These are phyloP conservation scores for Annulohypoxylon moriforme DNA, from an alignment of 495 filamentous ascomycete species.

Conservation along the genomic window DNA sequence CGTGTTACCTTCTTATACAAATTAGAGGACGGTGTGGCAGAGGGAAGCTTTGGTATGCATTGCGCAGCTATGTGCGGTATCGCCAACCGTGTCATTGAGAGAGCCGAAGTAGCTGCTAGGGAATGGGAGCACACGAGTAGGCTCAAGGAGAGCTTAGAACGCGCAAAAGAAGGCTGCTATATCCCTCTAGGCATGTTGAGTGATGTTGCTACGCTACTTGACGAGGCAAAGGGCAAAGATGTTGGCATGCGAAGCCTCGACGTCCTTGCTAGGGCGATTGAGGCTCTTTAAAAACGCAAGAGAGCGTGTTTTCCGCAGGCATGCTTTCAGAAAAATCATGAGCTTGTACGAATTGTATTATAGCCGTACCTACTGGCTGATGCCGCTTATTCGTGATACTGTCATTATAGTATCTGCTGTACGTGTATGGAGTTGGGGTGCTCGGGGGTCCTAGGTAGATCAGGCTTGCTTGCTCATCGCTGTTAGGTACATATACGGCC, in stretches of 20 bases:
- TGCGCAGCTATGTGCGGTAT: conserved; percentile 99
- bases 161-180: conserved; percentile 77
- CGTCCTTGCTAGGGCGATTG: conserved; percentile 81
- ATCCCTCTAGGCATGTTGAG: conserved; percentile 90
- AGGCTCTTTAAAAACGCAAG: conserved; percentile 66
- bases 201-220: conserved; percentile 86
- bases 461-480: not conserved
- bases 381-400: not conserved
- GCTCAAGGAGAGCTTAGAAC: conserved; percentile 87
- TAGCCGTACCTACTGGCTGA: conserved; percentile 4
- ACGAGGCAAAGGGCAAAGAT: conserved; percentile 62
- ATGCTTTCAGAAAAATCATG: not conserved
- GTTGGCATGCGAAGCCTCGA: conserved; percentile 67
- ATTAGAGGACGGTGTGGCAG: conserved; percentile 92
- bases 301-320: not conserved
- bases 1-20: conserved; percentile 95
- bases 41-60: conserved; percentile 99
- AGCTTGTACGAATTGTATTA: conserved; percentile 2
- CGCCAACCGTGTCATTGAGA: conserved; percentile 79
- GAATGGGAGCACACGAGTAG: conserved; percentile 96
- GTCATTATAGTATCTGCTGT: not conserved
- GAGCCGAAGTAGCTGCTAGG: conserved; percentile 88
- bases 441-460: conserved; percentile 12
- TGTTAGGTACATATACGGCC: not conserved
- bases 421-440: conserved; percentile 18